A percentile compares a stretch with the other conserved stretches of the same genome.
Conservation (phyloP, 1,139 yeast species). For the Blastobotrys ciferrii region DNA sequence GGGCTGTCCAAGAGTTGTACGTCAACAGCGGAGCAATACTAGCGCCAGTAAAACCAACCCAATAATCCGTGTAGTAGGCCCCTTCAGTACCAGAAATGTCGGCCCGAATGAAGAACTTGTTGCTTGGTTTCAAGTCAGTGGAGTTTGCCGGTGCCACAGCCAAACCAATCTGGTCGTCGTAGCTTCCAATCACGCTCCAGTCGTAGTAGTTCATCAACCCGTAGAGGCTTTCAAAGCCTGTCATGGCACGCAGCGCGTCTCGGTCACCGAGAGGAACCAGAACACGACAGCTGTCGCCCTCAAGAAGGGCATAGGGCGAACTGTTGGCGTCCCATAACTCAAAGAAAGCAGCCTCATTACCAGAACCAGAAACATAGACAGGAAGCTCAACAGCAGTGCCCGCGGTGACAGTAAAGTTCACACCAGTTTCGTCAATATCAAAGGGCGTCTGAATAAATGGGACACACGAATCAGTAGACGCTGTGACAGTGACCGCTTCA, state of each 20-base stretch:
- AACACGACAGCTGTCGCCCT: neutral
- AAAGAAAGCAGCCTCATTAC: neutral
- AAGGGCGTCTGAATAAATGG: neutral
- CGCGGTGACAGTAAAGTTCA: neutral
- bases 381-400: neutral
- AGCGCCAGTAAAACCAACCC: neutral
- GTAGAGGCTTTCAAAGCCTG: neutral
- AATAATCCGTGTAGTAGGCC: neutral
- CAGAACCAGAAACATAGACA: neutral
- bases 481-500: neutral
- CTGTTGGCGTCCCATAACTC: neutral
- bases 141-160: neutral
- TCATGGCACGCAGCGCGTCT: neutral
- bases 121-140: neutral
- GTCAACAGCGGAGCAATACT: neutral
- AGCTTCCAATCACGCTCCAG: neutral
- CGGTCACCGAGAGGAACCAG: neutral
- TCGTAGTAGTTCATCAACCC: neutral
- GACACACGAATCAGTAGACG: neutral
- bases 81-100: neutral
- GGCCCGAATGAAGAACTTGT: conserved; percentile 1
- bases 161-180: neutral
- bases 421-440: neutral
- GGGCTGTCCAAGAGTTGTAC: neutral
- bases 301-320: neutral